Conservation (phyloP, 345 rosid genomes). For the Toxicodendron radicans region DNA sequence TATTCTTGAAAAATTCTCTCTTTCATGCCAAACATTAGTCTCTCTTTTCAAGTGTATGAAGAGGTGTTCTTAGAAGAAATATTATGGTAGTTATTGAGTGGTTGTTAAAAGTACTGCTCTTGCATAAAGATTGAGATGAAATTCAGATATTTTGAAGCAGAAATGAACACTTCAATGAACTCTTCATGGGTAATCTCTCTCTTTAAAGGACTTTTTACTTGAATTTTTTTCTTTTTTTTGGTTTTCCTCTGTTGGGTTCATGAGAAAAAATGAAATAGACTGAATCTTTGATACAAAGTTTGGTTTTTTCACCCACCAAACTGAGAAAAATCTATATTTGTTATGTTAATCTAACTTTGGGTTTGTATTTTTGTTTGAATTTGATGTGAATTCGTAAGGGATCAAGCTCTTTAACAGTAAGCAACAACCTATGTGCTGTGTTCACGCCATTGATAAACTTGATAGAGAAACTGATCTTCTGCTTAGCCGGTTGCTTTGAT, state of each 20-base stretch:
- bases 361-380: not conserved
- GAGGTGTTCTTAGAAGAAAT: not conserved
- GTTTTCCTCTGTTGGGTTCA: not conserved
- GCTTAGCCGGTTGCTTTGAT: slow-evolving; percentile 38
- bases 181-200: slow-evolving; percentile 8
- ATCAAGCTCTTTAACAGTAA: slow-evolving; percentile 30
- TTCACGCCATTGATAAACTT: slow-evolving; percentile 31
- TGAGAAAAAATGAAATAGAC: not conserved
- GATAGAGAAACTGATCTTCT: slow-evolving; percentile 25
- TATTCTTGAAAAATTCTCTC: not conserved
- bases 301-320: not conserved
- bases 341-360: not conserved
- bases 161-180: slow-evolving; percentile 9
- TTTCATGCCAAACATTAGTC: not conserved
- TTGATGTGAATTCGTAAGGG: slow-evolving; percentile 3
- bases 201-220: not conserved
- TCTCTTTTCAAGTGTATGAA: not conserved
- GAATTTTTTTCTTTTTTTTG: not conserved
- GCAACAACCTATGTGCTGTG: slow-evolving; percentile 35
- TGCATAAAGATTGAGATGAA: not conserved
- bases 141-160: not conserved
- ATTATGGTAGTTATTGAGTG: not conserved
- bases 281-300: no score
- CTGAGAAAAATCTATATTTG: not conserved
- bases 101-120: no score